Evolutionary conservation across 2,329 filamentous ascomycete species (phyloP), one percentile per base, ranked within the genome.

Genomic region (Ophiostoma piceae): DNA sequence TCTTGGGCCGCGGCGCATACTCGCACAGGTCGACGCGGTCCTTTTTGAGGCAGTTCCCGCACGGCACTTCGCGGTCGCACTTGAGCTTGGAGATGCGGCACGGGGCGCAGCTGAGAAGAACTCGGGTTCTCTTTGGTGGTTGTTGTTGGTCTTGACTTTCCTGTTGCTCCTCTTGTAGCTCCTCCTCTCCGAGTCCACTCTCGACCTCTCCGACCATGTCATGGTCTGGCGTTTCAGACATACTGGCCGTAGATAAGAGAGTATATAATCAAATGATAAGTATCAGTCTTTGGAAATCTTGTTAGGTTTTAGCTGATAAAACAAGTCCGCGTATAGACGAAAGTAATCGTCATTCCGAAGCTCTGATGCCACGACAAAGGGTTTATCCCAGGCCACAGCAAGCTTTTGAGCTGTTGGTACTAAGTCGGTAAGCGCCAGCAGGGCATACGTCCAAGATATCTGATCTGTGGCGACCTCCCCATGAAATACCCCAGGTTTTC

Each of bases 71-170:
- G 67, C 85, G 82, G 75, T 87, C 84, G 76, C 85, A 87, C 73
- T 86, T 87, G 37, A 85, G 81, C 78, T 87, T 87, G 54, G 84
- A 85, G 69, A 74, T 71, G 67, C 84, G 83, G 73, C 84, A 87
- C 2, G 83, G 80, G 8, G 77, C 82, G 72, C 84, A 87, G 3
- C 83, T 85, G 29, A 86, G 81, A 2, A 85, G 78, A 29, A 85
- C 77, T 43, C 84, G 80, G 26, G 79, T 80, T 35, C 84, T 81
- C 75, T 84, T 85, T 1, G 66, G 32, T 26, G 60, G 35, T 6
- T 60, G 67, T 6, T 62, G 65, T 11, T 29, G 65, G 4, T 47
- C 6, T 19, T 35, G 32, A 32, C 37, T 29, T 8, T 12, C 14
- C 22, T 14, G 16, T 16, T n/a, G 32, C 16, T 65, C 32, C 11